These are phyloP conservation scores for Penicillium sp. DNA, from an alignment of 2,329 filamentous ascomycete species.

Conservation along the genomic window DNA sequence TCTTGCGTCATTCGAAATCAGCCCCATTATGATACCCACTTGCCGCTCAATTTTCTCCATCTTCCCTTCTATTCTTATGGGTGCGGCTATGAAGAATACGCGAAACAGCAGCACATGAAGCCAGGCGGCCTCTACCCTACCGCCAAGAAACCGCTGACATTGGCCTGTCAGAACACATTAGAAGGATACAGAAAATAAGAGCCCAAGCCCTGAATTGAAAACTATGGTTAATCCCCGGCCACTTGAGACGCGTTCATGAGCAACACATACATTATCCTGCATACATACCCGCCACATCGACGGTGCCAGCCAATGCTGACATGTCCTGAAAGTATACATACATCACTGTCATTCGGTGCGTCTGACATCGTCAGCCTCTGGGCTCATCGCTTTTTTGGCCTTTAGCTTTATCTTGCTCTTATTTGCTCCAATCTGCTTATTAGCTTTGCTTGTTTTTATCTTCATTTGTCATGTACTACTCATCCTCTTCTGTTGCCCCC, in stretches of 20 bases:
- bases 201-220: constrained; percentile 6
- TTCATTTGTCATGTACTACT: neutral
- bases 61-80: constrained; percentile 22
- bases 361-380: neutral
- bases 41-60: constrained; percentile 25
- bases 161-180: neutral
- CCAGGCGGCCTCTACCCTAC: neutral
- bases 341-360: neutral
- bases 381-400: neutral
- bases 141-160: neutral
- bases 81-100: constrained; percentile 1
- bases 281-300: constrained; percentile 14
- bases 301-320: neutral
- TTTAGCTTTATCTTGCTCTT: neutral
- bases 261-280: constrained; percentile 17
- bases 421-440: constrained; percentile 1
- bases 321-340: neutral
- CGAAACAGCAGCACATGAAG: constrained; percentile 1
- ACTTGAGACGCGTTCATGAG: constrained; percentile 14
- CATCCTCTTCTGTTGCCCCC: neutral
- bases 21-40: constrained; percentile 42
- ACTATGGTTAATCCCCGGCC: constrained; percentile 5
- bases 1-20: constrained; percentile 31
- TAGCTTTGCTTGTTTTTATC: neutral
- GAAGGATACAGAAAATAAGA: constrained; percentile 9